Conservation (phyloP, 306 rosid species). For the Fragaria iinumae region DNA sequence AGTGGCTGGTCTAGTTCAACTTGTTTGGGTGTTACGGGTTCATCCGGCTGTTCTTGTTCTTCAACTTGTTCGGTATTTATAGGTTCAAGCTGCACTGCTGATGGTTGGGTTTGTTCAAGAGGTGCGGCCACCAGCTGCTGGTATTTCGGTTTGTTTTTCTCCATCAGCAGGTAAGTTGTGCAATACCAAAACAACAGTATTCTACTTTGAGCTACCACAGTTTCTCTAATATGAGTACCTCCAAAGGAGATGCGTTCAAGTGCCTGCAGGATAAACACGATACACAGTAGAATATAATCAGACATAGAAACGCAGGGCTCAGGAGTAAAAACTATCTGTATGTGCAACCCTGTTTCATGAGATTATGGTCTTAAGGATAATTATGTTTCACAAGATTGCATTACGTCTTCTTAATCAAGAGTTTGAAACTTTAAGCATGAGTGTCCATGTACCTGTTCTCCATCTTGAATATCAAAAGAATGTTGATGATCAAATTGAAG, state of each 20-base stretch:
- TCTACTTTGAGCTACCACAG: conserved; percentile 77
- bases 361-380: not conserved
- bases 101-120: conserved; percentile 33
- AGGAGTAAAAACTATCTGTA: not conserved
- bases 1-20: conserved; percentile 38
- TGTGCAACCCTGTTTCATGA: not conserved
- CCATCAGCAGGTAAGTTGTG: conserved; percentile 78
- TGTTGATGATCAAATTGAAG: conserved; percentile 87
- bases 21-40: conserved; percentile 37
- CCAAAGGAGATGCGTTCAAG: conserved; percentile 81
- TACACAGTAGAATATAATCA: not conserved
- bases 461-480: conserved; percentile 74
- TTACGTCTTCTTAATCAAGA: not conserved
- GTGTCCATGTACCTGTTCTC: conserved; percentile 72
- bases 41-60: conserved; percentile 37
- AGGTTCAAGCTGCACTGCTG: conserved; percentile 39
- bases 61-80: conserved; percentile 35
- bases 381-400: not conserved
- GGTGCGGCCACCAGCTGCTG: conserved; percentile 63
- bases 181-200: conserved; percentile 83
- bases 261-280: conserved; percentile 49
- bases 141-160: conserved; percentile 78
- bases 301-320: not conserved
- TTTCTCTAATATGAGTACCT: conserved; percentile 56
- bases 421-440: not conserved